Base-by-base conservation (phyloP, 371 early-diverging fungal species). In the Syncephalastrum sp. region DNA sequence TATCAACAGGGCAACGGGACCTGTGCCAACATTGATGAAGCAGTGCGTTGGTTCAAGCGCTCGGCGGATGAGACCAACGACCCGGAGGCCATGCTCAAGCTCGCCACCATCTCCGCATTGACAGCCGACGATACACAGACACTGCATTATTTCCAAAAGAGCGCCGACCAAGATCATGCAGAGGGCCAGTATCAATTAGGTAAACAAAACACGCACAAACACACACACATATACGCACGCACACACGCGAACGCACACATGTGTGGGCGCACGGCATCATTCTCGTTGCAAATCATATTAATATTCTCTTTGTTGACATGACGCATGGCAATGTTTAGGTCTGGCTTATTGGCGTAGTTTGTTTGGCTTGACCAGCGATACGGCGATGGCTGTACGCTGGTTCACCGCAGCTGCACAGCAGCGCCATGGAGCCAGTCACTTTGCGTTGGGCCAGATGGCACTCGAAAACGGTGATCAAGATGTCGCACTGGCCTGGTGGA, bases 151-250 rank as follows among this genome's bases (percentile, higher is more conserved):
- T 68, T 59, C 41, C 57, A 61, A 49, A 33, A 52, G 17, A 53
- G 53, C 48, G 71, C 63, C 12, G 69, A 69, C 33, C 61, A 45
- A 49, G 72, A 70, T 8, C 63, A 74, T 48, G 53, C 74, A 0
- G 74, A 77, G 60, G 77, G 68, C 3, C 74, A 77, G 25, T 72
- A 69, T 42, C 62, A 68, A 21, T 65, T 77, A 55, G 63, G 67
- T 64, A 57, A 43, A 14, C 21, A 53, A 21, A 41, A 13, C 43
- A 43, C 45, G 4, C 38, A 33, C 38, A 33, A 33, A 33, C 38
- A 33, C n/a, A n/a, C n/a, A n/a, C n/a, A n/a, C n/a, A n/a, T n/a
- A n/a, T n/a, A n/a, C n/a, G n/a, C n/a, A n/a, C n/a, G n/a, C n/a
- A n/a, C n/a, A n/a, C 10, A 33, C 38, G 8, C 38, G 8, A 0